These are phyloP conservation scores for Venturia asperata DNA, from an alignment of 2,329 filamentous ascomycete genomes.

Conservation along the genomic window DNA sequence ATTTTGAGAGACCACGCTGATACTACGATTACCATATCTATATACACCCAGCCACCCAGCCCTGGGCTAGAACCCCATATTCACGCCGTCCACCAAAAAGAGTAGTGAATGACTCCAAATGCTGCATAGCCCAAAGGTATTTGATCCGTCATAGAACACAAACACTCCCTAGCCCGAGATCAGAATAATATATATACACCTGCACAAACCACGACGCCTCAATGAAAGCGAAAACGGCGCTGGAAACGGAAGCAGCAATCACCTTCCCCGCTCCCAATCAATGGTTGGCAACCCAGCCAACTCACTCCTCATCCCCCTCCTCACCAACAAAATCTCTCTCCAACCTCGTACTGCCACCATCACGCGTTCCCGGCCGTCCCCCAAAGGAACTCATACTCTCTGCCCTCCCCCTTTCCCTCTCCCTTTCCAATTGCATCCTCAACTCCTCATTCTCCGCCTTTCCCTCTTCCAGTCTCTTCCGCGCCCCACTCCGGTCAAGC, in stretches of 20 bases:
- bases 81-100: neutral
- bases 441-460: slow-evolving; percentile 66
- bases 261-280: too few species aligned
- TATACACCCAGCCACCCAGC: too few species aligned
- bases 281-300: too few species aligned
- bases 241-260: neutral
- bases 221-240: neutral
- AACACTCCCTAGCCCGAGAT: neutral
- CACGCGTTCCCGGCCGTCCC: neutral
- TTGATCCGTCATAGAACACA: neutral
- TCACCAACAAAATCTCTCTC: slow-evolving; percentile 9
- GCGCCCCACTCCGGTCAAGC: slow-evolving; percentile 74
- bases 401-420: slow-evolving; percentile 37
- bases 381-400: slow-evolving; percentile 15
- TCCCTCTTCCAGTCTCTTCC: slow-evolving; percentile 71
- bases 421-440: slow-evolving; percentile 55
- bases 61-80: too few species aligned
- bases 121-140: neutral
- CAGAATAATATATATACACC: neutral
- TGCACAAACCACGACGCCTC: neutral
- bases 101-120: neutral
- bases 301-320: neutral
- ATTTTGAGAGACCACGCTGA: too few species aligned
- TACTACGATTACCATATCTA: too few species aligned
- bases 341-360: neutral